Base-by-base conservation (phyloP, 225 moss, liverwort and hornwort species). In the Ulota crispa region DNA sequence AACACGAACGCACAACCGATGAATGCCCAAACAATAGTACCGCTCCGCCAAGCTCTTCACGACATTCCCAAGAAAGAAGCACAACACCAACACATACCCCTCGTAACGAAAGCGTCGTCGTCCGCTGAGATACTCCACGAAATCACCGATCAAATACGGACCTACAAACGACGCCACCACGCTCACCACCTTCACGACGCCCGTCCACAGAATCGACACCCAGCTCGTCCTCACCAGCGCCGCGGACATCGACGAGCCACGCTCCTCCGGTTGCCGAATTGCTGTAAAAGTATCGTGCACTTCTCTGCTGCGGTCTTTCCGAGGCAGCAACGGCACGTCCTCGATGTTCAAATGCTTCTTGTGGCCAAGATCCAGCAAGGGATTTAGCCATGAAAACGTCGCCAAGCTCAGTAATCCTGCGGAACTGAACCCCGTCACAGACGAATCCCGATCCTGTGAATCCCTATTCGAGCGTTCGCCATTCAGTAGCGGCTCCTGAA, bases 81-180 rank as follows among this genome's bases (percentile, higher is more conserved):
- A 59, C 0, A 77, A 34, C 14, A 94, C 83, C 11, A 96, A 75
- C 21, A 84, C 75, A 43, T 53, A 85, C 27, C 95, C 90, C 59
- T 95, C 92, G 63, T 81, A 64, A 0, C 31, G 55, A 20, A 91
- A 90, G 31, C 85, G 82, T 4, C 81, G 78, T 70, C 80, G 11
- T 12, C 91, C 91, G 36, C 84, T 83, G 32, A 89, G 71, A 72
- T 80, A 87, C 75, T 86, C 80, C 60, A 88, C 86, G 21, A 92
- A 86, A 55, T 88, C 86, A 0, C 62, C 66, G 2, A 90, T 72
- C 1, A 90, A 50, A 39, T 81, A 90, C 3, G 92, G 88, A 15
- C 89, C 88, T 27, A 89, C 82, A 39, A 77, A 92, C 21, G 36
- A 32, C 0, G 87, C 75, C 30, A 88, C 63, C 19, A 50, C 62